Conservation (phyloP, 345 rosid genomes). For the Linum trigynum region DNA sequence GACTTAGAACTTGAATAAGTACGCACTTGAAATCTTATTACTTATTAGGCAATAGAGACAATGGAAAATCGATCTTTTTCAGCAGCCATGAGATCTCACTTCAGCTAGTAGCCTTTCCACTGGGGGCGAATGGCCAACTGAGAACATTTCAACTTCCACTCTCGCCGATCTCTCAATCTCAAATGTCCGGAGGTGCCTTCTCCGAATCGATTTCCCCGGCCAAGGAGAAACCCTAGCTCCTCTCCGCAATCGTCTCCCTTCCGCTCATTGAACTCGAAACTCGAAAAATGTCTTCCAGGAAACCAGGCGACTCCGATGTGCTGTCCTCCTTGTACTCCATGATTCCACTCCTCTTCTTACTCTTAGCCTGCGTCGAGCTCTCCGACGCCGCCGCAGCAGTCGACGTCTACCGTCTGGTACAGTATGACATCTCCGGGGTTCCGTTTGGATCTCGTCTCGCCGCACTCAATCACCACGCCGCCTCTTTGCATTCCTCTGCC, state of each 20-base stretch:
- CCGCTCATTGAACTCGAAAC: not conserved
- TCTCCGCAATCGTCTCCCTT: not conserved
- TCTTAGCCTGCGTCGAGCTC: slow-evolving; percentile 86
- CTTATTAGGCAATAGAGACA: no score
- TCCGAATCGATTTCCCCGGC: not conserved
- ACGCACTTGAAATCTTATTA: no score
- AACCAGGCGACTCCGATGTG: slow-evolving; percentile 30
- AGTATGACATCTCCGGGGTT: slow-evolving; percentile 83
- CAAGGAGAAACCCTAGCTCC: slow-evolving; percentile 51
- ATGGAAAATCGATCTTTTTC: no score
- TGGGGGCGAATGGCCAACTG: not conserved
- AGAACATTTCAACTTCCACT: not conserved
- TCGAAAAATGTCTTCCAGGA: slow-evolving; percentile 21
- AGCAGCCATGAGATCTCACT: not conserved
- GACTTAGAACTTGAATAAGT: no score
- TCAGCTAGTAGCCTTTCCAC: not conserved
- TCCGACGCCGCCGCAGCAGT: slow-evolving; percentile 93
- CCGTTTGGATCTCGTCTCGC: slow-evolving; percentile 95
- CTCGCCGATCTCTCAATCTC: not conserved
- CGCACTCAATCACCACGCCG: slow-evolving; percentile 78
- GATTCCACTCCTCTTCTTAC: slow-evolving; percentile 53
- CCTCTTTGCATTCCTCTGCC: slow-evolving; percentile 61
- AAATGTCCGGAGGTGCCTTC: not conserved
- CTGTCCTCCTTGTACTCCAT: slow-evolving; percentile 64
- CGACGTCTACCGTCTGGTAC: slow-evolving; percentile 93